Conservation (phyloP, 2,329 filamentous ascomycete genomes). For the Ceratocystis cacaofunesta region DNA sequence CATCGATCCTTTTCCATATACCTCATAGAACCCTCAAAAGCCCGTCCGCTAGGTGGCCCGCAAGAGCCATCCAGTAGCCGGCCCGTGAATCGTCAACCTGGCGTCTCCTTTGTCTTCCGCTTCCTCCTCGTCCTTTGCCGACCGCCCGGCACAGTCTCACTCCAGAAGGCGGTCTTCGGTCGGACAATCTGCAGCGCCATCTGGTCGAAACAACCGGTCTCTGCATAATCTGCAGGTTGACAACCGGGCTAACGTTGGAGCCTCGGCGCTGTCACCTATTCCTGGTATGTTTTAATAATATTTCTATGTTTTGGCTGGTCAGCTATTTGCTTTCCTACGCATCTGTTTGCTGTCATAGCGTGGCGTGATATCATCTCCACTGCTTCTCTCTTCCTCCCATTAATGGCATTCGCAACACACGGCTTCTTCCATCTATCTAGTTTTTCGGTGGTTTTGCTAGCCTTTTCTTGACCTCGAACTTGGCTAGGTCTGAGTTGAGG, state of each 20-base stretch:
- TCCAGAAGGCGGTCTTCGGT: slow-evolving; percentile 37
- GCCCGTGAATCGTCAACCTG: slow-evolving; percentile 16
- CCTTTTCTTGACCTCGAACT: neutral
- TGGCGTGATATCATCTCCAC: neutral
- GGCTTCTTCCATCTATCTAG: neutral
- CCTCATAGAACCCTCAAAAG: slow-evolving; percentile 8
- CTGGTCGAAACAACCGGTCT: slow-evolving; percentile 19
- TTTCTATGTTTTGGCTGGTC: neutral
- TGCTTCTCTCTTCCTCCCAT: neutral
- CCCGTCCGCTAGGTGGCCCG: slow-evolving; percentile 16
- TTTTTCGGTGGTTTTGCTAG: neutral
- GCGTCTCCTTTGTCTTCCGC: slow-evolving; percentile 22
- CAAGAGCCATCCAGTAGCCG: slow-evolving; percentile 16
- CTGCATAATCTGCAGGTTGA: slow-evolving; percentile 15
- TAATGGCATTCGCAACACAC: neutral
- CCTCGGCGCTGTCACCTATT: slow-evolving; percentile 14
- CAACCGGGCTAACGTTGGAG: slow-evolving; percentile 1
- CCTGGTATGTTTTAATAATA: slow-evolving; percentile 11
- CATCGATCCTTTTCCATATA: neutral
- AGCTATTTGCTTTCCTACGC: neutral
- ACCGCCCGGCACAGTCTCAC: slow-evolving; percentile 33
- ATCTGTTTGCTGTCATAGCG: neutral
- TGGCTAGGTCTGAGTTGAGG: slow-evolving; percentile 2
- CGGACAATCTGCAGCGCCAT: slow-evolving; percentile 24
- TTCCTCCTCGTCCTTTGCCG: slow-evolving; percentile 41